Conservation (phyloP, 805 yeast genomes). For the Lipomyces orientalis region DNA sequence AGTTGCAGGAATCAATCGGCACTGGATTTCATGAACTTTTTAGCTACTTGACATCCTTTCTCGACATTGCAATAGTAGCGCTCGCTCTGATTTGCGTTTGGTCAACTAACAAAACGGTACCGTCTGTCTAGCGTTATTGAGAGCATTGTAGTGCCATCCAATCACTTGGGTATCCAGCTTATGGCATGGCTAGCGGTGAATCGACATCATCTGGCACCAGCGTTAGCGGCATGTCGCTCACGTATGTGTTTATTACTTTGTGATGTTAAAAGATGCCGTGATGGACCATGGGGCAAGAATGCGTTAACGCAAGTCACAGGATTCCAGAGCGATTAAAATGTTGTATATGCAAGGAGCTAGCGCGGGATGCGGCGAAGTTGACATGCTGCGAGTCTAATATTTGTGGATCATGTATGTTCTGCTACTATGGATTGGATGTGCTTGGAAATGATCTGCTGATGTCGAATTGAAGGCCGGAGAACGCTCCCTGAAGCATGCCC, state of each 20-base stretch:
- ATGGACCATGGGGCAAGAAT: not conserved
- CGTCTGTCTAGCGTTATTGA: not conserved
- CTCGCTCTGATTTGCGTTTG: not conserved
- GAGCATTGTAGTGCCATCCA: not conserved
- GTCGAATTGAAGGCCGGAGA: slow-evolving; percentile 21
- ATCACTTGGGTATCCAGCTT: not conserved
- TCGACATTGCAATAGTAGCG: not conserved
- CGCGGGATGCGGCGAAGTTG: slow-evolving; percentile 29
- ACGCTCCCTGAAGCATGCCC: slow-evolving; percentile 24
- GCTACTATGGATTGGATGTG: not conserved
- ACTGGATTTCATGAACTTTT: not conserved
- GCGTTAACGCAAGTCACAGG: slow-evolving; percentile 7
- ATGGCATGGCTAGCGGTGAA: slow-evolving; percentile 17
- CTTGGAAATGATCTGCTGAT: not conserved
- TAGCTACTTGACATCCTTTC: too few relatives aligned
- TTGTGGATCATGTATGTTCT: slow-evolving; percentile 32
- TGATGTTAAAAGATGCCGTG: not conserved
- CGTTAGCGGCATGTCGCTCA: not conserved
- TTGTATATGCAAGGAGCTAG: slow-evolving; percentile 28
- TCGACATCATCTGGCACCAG: not conserved
- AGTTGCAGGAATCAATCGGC: not conserved
- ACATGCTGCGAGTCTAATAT: slow-evolving; percentile 32
- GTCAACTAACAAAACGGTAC: not conserved
- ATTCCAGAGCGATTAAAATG: slow-evolving; percentile 35
- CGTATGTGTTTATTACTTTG: slow-evolving; percentile 2